These are phyloP conservation scores for Collybiopsis confluens DNA, from an alignment of 768 basidiomycete species.

Conservation along the genomic window DNA sequence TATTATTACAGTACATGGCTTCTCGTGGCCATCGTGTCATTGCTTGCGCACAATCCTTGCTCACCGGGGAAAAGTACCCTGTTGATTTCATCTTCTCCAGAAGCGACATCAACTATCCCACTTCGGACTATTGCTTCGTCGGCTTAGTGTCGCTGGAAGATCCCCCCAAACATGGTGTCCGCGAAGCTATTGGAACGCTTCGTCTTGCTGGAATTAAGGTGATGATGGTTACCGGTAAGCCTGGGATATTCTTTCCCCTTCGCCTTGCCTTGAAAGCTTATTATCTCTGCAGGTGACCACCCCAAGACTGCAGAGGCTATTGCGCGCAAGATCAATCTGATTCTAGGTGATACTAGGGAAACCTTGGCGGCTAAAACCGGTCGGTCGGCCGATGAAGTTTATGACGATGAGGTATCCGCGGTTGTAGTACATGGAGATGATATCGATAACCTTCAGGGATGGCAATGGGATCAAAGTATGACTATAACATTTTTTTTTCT, in stretches of 20 bases:
- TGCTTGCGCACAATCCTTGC: constrained; percentile 61
- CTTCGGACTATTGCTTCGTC: constrained; percentile 55
- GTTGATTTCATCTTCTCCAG: constrained; percentile 47
- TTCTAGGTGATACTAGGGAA: constrained; percentile 62
- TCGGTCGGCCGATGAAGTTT: constrained; percentile 51
- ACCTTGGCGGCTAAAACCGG: constrained; percentile 54
- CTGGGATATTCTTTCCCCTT: not conserved
- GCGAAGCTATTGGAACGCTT: constrained; percentile 68
- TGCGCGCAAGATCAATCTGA: constrained; percentile 67
- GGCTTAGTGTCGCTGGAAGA: constrained; percentile 67
- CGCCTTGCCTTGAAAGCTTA: not conserved
- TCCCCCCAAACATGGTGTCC: constrained; percentile 67
- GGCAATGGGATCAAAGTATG: constrained; percentile 74
- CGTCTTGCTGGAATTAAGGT: constrained; percentile 71
- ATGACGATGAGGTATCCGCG: constrained; percentile 64
- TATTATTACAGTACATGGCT: constrained; percentile 61
- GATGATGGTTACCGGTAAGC: constrained; percentile 68
- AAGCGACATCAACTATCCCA: constrained; percentile 50
- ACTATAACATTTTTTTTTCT: no score
- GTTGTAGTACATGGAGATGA: constrained; percentile 68
- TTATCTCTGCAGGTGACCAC: constrained; percentile 49
- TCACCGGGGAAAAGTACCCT: constrained; percentile 46
- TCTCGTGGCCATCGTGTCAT: constrained; percentile 74
- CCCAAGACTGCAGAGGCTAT: constrained; percentile 74
- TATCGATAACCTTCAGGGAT: constrained; percentile 61